phyloP scores from a whole-genome alignment of 129 eudicot species.

The Chrysanthemum seticuspe region DNA sequence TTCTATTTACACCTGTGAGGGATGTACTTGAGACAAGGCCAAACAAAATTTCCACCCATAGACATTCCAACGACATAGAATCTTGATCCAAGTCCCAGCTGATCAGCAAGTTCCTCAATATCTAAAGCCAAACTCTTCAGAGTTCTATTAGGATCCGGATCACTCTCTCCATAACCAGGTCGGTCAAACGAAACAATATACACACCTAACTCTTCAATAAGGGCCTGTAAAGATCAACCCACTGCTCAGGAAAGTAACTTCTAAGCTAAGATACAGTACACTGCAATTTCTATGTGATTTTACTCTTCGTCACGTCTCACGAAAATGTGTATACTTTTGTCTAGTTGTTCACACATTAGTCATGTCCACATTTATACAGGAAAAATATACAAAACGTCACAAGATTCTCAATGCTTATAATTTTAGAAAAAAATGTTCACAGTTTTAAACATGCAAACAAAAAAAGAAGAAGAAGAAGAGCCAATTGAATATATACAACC shows the following conservation, averaged over 20 bases:
- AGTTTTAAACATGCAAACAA: background rate
- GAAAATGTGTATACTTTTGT: background rate
- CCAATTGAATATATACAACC: background rate
- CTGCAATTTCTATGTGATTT: too few species aligned
- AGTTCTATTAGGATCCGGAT: conserved; percentile 63
- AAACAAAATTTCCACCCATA: conserved; percentile 59
- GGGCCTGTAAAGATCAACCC: conserved; percentile 33
- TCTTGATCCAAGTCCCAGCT: conserved; percentile 60
- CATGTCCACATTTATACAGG: background rate
- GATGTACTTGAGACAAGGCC: conserved; percentile 78
- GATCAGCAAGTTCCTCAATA: conserved; percentile 77
- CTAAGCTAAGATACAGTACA: background rate
- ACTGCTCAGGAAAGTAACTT: background rate
- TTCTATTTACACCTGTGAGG: conserved; percentile 57
- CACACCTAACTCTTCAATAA: conserved; percentile 55
- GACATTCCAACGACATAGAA: conserved; percentile 70
- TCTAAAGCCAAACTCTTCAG: conserved; percentile 60
- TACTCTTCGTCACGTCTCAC: too few species aligned
- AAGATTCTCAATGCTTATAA: background rate
- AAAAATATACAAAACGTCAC: background rate
- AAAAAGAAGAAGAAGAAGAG: background rate
- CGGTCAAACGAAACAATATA: conserved; percentile 68
- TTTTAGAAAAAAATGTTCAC: background rate
- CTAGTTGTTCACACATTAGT: background rate
- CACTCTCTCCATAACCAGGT: conserved; percentile 92